Conservation (phyloP, 129 eudicot species). For the Arctium minus region DNA sequence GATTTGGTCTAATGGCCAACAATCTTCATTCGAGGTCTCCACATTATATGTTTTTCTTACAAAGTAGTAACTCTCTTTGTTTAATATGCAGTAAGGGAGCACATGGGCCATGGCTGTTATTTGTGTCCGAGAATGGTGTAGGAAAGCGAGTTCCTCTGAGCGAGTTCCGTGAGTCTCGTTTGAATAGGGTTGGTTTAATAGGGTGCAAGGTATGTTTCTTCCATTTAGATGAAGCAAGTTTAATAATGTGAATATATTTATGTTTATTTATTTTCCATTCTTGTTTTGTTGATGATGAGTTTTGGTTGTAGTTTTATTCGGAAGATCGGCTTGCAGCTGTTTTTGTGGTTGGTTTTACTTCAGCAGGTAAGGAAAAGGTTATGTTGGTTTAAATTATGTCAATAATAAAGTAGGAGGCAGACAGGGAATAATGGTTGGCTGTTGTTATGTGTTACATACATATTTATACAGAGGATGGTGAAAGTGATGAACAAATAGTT, state of each 20-base stretch:
- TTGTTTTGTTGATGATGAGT: neutral
- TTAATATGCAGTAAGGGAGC: conserved; percentile 38
- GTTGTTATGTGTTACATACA: neutral
- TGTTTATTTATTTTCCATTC: neutral
- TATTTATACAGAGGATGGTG: conserved; percentile 72
- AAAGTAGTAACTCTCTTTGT: neutral
- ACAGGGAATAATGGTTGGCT: neutral
- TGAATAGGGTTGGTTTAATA: conserved; percentile 81
- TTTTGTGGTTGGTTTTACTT: conserved; percentile 84
- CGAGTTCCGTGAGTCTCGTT: conserved; percentile 57
- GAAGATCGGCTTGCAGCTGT: conserved; percentile 92
- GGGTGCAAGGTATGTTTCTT: conserved; percentile 72
- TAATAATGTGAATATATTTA: neutral
- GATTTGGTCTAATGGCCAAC: neutral
- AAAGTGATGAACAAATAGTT: conserved; percentile 95
- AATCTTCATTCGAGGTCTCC: neutral
- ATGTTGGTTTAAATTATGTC: neutral
- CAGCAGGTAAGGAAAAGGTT: conserved; percentile 49
- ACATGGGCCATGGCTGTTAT: conserved; percentile 88
- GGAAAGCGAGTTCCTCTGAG: conserved; percentile 95
- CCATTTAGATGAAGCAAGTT: neutral
- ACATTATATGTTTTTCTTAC: neutral
- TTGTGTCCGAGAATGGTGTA: conserved; percentile 83
- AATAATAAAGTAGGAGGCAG: neutral
- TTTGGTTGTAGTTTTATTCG: conserved; percentile 53